Conservation (phyloP, 2,329 filamentous ascomycete genomes). For the Metarhizium robertsii region DNA sequence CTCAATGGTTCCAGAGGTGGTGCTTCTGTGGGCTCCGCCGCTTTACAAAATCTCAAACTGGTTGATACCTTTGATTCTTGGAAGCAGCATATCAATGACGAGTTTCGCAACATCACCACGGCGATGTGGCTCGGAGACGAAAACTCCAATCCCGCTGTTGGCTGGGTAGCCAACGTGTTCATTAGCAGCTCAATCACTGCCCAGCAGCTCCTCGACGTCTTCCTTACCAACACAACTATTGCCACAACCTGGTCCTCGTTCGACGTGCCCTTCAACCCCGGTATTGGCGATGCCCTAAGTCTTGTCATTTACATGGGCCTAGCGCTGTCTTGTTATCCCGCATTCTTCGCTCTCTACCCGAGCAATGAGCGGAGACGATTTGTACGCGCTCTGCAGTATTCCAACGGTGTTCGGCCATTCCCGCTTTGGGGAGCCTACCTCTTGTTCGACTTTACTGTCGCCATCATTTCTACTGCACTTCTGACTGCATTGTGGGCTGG, state of each 20-base stretch:
- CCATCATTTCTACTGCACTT: conserved; percentile 55
- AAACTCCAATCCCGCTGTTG: conserved; percentile 52
- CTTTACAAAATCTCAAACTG: conserved; percentile 30
- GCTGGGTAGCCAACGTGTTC: conserved; percentile 58
- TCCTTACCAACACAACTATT: conserved; percentile 61
- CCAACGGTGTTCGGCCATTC: conserved; percentile 74
- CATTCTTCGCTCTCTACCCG: conserved; percentile 81
- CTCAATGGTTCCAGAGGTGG: conserved; percentile 19
- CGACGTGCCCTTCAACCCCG: conserved; percentile 61
- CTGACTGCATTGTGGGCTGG: conserved; percentile 60
- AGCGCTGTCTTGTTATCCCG: conserved; percentile 68
- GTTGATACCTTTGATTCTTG: conserved; percentile 62
- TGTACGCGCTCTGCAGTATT: conserved; percentile 80
- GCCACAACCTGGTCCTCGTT: conserved; percentile 65
- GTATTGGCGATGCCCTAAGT: conserved; percentile 64
- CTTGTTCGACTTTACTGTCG: conserved; percentile 69
- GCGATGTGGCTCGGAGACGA: conserved; percentile 67
- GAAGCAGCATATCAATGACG: conserved; percentile 50
- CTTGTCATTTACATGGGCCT: conserved; percentile 75
- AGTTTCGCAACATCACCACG: conserved; percentile 61
- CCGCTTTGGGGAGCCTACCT: conserved; percentile 82
- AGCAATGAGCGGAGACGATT: conserved; percentile 73
- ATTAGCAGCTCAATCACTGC: conserved; percentile 49
- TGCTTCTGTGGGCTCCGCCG: conserved; percentile 9
- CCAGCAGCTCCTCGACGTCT: conserved; percentile 56